Evolutionary conservation across 345 rosid species (phyloP), one percentile per base, ranked within the genome.

Genomic region (Lagerstroemia speciosa): DNA sequence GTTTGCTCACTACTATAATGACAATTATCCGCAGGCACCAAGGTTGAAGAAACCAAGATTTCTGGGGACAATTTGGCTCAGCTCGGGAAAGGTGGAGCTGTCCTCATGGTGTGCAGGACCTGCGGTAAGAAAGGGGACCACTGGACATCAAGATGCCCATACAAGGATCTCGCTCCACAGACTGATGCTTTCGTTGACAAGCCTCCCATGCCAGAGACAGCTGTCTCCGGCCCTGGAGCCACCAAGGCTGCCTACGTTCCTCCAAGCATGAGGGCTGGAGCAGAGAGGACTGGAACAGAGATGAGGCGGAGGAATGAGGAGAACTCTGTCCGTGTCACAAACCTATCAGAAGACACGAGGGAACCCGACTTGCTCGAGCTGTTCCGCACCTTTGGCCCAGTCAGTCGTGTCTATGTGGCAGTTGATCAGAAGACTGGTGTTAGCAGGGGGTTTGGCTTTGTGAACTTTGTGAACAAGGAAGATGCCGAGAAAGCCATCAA

Each of bases 121-220:
- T 94, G 97, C 72, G 91, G 90, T 71, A 88, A 91, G 85, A 89
- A 88, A 78, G 95, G 93, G 67, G 96, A 91, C 64, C 98, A 91
- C 81, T 91, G 98, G 98, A 91, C 96, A 3, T 82, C 93, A 11
- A 80, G 88, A 70, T 89, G 97, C 60, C 95, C 96, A 4, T 91
- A 87, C 83, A 89, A 87, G 87, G 97, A 93, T 78, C 92, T 90
- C 20, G 92, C 91, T 62, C 72, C 74, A 55, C 86, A 76, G 19
- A 0, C 81, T 0, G 97, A 89, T 69, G 73, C 63, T 37, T 87
- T 85, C 38, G 40, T 74, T 0, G 97, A 93, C 38, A 91, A 83
- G 76, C 97, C 96, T 40, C 34, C 85, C 3, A 66, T 75, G 31
- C 71, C 87, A 27, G 97, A 86, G 41, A 37, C 84, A 55, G 53